phyloP scores from a whole-genome alignment of 2,329 filamentous ascomycete species.

The Fusarium siculi region DNA sequence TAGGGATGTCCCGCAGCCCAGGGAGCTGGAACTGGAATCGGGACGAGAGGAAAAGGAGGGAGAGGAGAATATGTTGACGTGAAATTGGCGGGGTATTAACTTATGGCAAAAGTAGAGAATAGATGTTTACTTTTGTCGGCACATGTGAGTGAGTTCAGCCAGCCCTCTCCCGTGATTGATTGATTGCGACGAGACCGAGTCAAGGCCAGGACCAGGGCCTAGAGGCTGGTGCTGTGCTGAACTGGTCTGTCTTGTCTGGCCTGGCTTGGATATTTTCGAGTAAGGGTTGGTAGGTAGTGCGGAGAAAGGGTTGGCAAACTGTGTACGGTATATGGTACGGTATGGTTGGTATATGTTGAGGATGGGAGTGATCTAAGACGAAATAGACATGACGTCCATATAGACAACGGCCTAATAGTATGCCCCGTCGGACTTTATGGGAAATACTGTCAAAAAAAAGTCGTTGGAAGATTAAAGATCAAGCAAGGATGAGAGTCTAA shows the following conservation, averaged over 20 bases:
- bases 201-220: constrained; percentile 17
- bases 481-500: constrained; percentile 16
- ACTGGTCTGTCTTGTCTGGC: constrained; percentile 1
- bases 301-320: constrained; percentile 20
- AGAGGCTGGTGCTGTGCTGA: not conserved
- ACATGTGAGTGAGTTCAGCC: constrained; percentile 26
- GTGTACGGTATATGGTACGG: not conserved
- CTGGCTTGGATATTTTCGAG: not conserved
- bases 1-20: constrained; percentile 29
- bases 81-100: constrained; percentile 31
- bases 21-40: constrained; percentile 6
- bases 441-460: constrained; percentile 1
- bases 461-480: constrained; percentile 11
- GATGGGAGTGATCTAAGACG: not conserved
- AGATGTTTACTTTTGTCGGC: constrained; percentile 15
- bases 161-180: constrained; percentile 19
- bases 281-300: not conserved
- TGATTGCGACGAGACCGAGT: constrained; percentile 27
- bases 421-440: constrained; percentile 1
- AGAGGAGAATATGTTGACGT: constrained; percentile 2
- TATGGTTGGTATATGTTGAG: not conserved
- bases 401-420: not conserved
- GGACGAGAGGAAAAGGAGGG: constrained; percentile 4
- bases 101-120: constrained; percentile 3
- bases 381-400: not conserved